Conservation (phyloP, 257 asterid species). For the Jacaranda copaia region DNA sequence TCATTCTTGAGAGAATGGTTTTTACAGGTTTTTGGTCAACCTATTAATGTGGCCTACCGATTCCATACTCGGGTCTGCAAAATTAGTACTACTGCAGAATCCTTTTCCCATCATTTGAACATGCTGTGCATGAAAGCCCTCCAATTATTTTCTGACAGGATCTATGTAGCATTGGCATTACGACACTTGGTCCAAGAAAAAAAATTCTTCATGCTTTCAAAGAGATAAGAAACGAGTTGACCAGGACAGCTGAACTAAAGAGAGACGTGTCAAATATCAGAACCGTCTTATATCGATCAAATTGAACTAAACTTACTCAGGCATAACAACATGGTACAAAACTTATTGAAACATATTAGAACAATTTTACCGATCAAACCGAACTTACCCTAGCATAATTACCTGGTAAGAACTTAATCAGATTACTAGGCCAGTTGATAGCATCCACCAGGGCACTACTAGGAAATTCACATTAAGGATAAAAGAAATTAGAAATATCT, state of each 20-base stretch:
- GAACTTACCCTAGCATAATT: too few relatives aligned
- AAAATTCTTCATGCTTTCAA: constrained; percentile 69
- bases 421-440: background rate
- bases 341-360: too few relatives aligned
- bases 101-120: constrained; percentile 8
- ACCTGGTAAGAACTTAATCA: too few relatives aligned
- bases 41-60: background rate
- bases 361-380: too few relatives aligned
- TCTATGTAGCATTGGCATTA: constrained; percentile 75
- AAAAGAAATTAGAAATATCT: background rate
- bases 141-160: constrained; percentile 60
- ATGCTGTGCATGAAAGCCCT: constrained; percentile 7
- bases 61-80: constrained; percentile 21
- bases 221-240: constrained; percentile 54
- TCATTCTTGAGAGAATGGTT: background rate
- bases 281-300: too few relatives aligned
- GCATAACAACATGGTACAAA: too few relatives aligned
- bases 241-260: constrained; percentile 48
- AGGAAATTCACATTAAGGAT: background rate
- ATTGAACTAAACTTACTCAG: too few relatives aligned
- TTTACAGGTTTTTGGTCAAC: background rate
- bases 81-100: background rate
- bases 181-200: constrained; percentile 93
- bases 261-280: constrained; percentile 47
- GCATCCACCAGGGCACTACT: background rate